Conservation (phyloP, 2,329 filamentous ascomycete genomes). For the Lomentospora prolificans region DNA sequence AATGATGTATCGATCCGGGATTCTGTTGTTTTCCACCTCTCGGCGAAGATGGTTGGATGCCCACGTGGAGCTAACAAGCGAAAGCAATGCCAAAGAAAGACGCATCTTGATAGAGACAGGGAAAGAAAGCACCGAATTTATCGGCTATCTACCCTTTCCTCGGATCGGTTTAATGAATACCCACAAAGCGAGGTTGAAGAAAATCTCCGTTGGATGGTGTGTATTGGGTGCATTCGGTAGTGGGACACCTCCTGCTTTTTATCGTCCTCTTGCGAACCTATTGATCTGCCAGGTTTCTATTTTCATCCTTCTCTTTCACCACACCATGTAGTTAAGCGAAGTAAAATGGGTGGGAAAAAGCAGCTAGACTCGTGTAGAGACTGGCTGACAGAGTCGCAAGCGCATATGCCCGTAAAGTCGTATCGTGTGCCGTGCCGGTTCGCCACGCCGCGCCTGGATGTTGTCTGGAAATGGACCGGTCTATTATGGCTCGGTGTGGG, state of each 20-base stretch:
- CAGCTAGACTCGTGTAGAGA: not conserved
- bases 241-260: not conserved
- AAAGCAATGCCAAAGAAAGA: not conserved
- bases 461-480: not conserved
- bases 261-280: not conserved
- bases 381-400: not conserved
- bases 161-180: not conserved
- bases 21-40: not conserved
- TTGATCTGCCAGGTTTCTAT: not conserved
- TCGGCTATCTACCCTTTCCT: not conserved
- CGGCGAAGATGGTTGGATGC: not conserved
- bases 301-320: not conserved
- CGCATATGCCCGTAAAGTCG: not conserved
- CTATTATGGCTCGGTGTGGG: not conserved
- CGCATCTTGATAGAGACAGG: not conserved
- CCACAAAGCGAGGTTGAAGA: not conserved
- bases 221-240: not conserved
- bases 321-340: not conserved
- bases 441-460: not conserved
- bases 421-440: not conserved
- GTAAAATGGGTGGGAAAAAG: not conserved
- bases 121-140: not conserved
- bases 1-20: conserved; percentile 6
- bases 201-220: not conserved
- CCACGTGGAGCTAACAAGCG: not conserved